Base-by-base conservation (phyloP, 352 stramenopile genomes). In the Phytophthora podocarpi region DNA sequence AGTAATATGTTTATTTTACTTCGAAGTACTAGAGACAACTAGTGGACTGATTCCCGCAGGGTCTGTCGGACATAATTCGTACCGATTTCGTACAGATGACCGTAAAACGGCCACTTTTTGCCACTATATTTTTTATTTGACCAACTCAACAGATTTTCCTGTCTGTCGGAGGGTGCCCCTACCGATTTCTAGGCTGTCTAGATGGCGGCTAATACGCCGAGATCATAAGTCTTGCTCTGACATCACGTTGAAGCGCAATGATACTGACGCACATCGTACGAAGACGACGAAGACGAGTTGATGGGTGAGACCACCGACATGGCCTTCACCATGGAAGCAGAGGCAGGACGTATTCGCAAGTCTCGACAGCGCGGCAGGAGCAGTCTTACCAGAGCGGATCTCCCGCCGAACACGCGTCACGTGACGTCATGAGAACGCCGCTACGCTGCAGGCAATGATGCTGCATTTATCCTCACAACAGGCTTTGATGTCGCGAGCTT, bases 391-490 rank as follows among this genome's bases (percentile, higher is more conserved):
- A 28, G 50, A 41, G 52, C 40, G 7, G 40, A 61, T 28, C 24
- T 61, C 2, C 52, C 21, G 5, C 52, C 26, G 5, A 32, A 61
- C 7, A n/a, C 52, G n/a, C 30, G 52, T 13, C 7, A 34, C 18
- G 52, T 16, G 5, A 61, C 52, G 11, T 13, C 41, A 43, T 67
- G 59, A 41, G 49, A 67, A 26, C 39, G 23, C 8, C 40, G 55
- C n/a, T 60, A 67, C 31, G 31, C 23, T 11, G 59, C 28, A 12
- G 47, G 59, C 2, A 45, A 60, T 16, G 59, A 67, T 34, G 18
- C 42, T n/a, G 51, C 46, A 10, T 68, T 68, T 12, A 68, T 63
- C 16, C 4, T 31, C 12, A 68, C 59, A 4, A 68, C 59, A 16
- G 43, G 59, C 1, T 56, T 67, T 46, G 49, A 67, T 23, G 35